These are phyloP conservation scores for Clavispora phyllophila DNA, from an alignment of 805 yeast species.

Conservation along the genomic window DNA sequence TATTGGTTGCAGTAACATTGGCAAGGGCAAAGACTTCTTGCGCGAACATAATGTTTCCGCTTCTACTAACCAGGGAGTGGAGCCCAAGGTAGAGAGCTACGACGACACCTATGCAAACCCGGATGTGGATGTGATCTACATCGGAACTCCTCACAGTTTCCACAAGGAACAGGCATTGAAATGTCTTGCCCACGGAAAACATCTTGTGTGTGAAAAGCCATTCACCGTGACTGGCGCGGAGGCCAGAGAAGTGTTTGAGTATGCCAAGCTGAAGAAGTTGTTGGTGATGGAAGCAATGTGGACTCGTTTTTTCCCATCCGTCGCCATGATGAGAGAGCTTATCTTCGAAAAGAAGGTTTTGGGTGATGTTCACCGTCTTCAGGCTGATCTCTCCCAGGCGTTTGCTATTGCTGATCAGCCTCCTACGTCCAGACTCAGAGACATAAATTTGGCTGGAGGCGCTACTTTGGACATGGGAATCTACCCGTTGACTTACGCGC, in stretches of 20 bases:
- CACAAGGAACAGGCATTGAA: constrained; percentile 43
- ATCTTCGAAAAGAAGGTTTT: constrained; percentile 37
- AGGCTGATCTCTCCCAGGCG: constrained; percentile 35
- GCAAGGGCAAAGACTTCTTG: constrained; percentile 33
- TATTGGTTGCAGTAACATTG: constrained; percentile 34
- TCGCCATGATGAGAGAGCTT: constrained; percentile 28
- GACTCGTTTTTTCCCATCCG: constrained; percentile 51
- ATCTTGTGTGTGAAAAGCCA: constrained; percentile 54
- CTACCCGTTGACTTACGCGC: constrained; percentile 44
- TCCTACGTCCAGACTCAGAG: constrained; percentile 28
- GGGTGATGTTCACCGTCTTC: constrained; percentile 44
- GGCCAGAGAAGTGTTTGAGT: constrained; percentile 34
- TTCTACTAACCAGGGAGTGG: constrained; percentile 21
- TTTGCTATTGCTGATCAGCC: constrained; percentile 29
- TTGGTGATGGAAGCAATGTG: constrained; percentile 59
- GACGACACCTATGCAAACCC: constrained; percentile 40
- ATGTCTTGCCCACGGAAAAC: constrained; percentile 42
- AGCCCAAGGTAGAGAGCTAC: constrained; percentile 28
- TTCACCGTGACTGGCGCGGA: constrained; percentile 45
- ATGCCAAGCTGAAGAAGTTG: constrained; percentile 39
- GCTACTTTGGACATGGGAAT: constrained; percentile 53
- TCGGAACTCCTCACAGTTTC: constrained; percentile 51
- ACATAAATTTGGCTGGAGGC: constrained; percentile 50
- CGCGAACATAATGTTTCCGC: constrained; percentile 12
- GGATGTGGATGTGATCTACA: constrained; percentile 45